phyloP scores from a whole-genome alignment of 129 eudicot genomes.

The Arctium lappa region DNA sequence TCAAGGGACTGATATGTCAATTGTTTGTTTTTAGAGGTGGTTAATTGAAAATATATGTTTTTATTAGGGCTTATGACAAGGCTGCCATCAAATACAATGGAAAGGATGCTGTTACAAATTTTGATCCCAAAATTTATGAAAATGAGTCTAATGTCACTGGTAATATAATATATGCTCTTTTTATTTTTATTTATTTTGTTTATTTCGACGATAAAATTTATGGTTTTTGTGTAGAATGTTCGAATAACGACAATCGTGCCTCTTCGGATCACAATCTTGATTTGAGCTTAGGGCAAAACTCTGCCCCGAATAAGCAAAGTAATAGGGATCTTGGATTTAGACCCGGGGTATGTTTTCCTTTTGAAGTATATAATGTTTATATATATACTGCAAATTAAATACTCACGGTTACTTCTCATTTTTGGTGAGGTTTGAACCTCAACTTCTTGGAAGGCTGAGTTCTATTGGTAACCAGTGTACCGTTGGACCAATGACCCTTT shows the following conservation, averaged over 20 bases:
- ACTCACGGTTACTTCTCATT: not conserved
- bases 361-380: not conserved
- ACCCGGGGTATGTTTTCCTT: conserved; percentile 38
- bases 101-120: conserved; percentile 88
- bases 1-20: conserved; percentile 25
- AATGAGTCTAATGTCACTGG: conserved; percentile 53
- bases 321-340: conserved; percentile 35
- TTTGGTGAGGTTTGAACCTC: not conserved
- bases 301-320: conserved; percentile 31
- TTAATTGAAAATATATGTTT: not conserved
- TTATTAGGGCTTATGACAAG: conserved; percentile 78
- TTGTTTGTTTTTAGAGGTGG: not conserved
- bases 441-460: not conserved
- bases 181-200: not conserved
- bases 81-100: conserved; percentile 89
- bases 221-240: conserved; percentile 32
- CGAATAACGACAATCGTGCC: conserved; percentile 10
- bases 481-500: not conserved
- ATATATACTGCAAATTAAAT: not conserved
- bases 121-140: conserved; percentile 70
- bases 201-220: not conserved
- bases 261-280: conserved; percentile 65
- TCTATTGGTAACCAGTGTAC: not conserved
- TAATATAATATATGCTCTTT: conserved; percentile 26
- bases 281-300: conserved; percentile 62